These are phyloP conservation scores for Fusarium heterosporum DNA, from an alignment of 2,329 filamentous ascomycete genomes.

Conservation along the genomic window DNA sequence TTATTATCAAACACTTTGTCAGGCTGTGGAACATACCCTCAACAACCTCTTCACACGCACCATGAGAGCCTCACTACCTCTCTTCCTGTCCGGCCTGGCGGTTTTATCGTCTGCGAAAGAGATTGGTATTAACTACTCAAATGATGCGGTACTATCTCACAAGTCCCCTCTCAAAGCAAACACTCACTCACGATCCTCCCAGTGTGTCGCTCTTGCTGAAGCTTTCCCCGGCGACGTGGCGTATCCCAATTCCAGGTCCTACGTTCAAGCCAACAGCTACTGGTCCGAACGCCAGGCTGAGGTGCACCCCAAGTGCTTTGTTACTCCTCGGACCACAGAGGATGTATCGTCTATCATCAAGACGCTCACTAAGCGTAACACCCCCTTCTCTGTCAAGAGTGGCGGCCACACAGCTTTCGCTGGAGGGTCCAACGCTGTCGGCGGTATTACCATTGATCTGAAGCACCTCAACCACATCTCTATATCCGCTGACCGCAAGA, in stretches of 20 bases:
- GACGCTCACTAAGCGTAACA: background rate
- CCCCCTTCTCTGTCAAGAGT: constrained; percentile 60
- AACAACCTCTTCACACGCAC: background rate
- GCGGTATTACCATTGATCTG: constrained; percentile 59
- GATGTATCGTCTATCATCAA: constrained; percentile 6
- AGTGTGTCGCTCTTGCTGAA: background rate
- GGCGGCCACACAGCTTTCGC: constrained; percentile 64
- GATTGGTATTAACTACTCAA: background rate
- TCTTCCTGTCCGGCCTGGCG: background rate
- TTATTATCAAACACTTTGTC: background rate
- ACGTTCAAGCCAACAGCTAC: constrained; percentile 10
- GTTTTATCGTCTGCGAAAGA: background rate
- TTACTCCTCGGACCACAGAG: background rate
- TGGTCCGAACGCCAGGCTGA: constrained; percentile 24
- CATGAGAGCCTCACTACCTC: background rate
- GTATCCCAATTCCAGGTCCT: constrained; percentile 1
- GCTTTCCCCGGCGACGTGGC: background rate
- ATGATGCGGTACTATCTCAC: background rate
- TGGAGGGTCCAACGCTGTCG: constrained; percentile 56
- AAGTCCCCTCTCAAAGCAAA: background rate
- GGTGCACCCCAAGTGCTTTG: constrained; percentile 10
- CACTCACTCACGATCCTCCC: background rate
- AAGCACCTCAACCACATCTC: constrained; percentile 49
- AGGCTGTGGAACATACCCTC: background rate
- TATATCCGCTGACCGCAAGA: constrained; percentile 11